A percentile compares a stretch with the other conserved stretches of the same genome.
Evolutionary conservation across 2,329 filamentous ascomycete species (phyloP).

Genomic region (Colletotrichum zoysiae): DNA sequence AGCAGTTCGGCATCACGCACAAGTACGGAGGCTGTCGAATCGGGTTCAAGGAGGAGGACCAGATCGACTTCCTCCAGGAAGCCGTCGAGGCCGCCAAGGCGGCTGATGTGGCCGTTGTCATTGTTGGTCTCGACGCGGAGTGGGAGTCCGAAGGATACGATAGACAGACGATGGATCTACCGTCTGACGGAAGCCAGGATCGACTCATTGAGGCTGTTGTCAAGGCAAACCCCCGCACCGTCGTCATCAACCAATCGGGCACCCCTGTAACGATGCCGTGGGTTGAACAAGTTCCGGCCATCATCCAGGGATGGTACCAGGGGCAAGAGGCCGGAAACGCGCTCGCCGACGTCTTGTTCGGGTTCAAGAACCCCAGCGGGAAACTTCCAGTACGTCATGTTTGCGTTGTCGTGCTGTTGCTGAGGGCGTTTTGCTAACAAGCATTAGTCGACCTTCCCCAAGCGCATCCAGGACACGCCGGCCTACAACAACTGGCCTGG

Average conservation of each 20-base stretch:
- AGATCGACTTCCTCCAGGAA: conserved; percentile 72
- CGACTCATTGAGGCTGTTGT: conserved; percentile 73
- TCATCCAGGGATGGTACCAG: conserved; percentile 82
- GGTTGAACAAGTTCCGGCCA: conserved; percentile 72
- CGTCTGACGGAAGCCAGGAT: conserved; percentile 70
- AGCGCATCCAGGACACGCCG: conserved; percentile 73
- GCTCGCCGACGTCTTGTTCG: conserved; percentile 76
- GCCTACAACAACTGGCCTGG: conserved; percentile 80
- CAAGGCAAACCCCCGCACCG: conserved; percentile 72
- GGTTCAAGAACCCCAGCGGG: conserved; percentile 73
- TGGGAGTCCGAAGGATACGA: conserved; percentile 84
- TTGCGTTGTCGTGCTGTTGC: not conserved
- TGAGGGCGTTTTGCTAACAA: conserved; percentile 4
- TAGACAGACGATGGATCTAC: conserved; percentile 78
- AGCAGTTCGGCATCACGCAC: conserved; percentile 67
- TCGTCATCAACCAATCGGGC: conserved; percentile 79
- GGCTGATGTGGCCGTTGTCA: conserved; percentile 76
- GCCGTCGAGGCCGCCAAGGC: conserved; percentile 72
- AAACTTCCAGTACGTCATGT: conserved; percentile 69
- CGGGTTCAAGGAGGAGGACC: conserved; percentile 76
- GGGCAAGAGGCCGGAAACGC: conserved; percentile 79
- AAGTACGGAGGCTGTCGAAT: conserved; percentile 79
- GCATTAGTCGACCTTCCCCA: conserved; percentile 73
- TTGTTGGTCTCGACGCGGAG: conserved; percentile 78
- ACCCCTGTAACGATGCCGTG: conserved; percentile 79